phyloP scores from a whole-genome alignment of 2,329 filamentous ascomycete species.

The Mollisia scopiformis region DNA sequence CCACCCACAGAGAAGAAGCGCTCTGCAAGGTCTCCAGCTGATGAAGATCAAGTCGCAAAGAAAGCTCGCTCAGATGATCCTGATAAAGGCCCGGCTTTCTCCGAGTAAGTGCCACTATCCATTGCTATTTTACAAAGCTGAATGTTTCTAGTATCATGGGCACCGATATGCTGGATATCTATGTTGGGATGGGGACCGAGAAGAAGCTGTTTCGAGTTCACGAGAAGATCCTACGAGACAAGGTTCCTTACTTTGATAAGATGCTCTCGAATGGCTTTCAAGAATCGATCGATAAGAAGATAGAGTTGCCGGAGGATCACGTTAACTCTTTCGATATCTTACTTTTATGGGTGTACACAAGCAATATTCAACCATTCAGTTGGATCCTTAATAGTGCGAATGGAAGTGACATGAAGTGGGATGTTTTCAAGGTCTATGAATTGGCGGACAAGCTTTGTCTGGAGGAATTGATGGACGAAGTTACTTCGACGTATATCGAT shows the following conservation, averaged over 20 bases:
- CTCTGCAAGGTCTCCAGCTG: too few relatives aligned
- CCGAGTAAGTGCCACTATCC: background rate
- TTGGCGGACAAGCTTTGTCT: background rate
- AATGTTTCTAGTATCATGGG: conserved; percentile 1
- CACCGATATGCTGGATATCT: background rate
- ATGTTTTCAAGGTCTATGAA: background rate
- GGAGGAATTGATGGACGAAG: background rate
- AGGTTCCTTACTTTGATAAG: conserved; percentile 22
- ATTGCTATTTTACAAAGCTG: background rate
- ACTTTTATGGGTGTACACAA: background rate
- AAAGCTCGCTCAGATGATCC: background rate
- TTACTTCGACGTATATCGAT: background rate
- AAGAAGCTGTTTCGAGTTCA: conserved; percentile 1
- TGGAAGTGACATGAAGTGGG: background rate
- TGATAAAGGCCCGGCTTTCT: background rate
- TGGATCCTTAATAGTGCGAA: background rate
- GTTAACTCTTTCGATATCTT: background rate
- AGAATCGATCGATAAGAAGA: background rate
- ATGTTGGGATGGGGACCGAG: background rate
- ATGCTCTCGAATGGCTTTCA: conserved; percentile 15
- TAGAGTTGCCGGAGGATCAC: background rate
- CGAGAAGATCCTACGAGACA: conserved; percentile 15
- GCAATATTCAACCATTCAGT: background rate
- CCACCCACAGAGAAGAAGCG: too few relatives aligned
- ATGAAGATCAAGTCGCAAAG: too few relatives aligned